Evolutionary conservation across 805 yeast genomes (phyloP).

Genomic region (Tetrapisispora taiwanensis): DNA sequence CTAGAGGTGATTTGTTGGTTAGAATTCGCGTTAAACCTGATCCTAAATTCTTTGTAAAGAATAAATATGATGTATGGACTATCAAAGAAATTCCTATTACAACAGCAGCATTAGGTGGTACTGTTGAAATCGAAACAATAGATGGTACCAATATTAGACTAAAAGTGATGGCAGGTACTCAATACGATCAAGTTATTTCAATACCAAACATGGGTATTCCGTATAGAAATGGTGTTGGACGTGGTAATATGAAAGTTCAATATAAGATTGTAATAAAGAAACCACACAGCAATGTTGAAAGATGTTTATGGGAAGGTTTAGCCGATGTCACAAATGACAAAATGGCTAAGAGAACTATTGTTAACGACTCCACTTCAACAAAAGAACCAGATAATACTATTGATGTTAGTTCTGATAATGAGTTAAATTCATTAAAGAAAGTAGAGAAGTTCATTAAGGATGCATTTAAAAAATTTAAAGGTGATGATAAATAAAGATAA

Average conservation of each 20-base stretch:
- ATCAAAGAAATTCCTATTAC: constrained; percentile 74
- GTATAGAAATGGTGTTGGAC: constrained; percentile 31
- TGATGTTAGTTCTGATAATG: constrained; percentile 16
- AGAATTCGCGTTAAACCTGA: constrained; percentile 73
- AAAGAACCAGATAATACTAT: constrained; percentile 2
- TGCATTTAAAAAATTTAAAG: constrained; percentile 42
- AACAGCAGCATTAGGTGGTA: constrained; percentile 94
- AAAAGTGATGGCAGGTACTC: constrained; percentile 78
- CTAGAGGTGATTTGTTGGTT: constrained; percentile 81
- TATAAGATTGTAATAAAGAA: constrained; percentile 61
- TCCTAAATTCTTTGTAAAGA: constrained; percentile 53
- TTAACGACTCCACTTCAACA: neutral
- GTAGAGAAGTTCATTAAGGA: constrained; percentile 50
- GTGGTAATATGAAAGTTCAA: constrained; percentile 76
- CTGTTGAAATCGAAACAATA: constrained; percentile 80
- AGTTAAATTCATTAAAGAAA: constrained; percentile 34
- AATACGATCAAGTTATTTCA: constrained; percentile 58
- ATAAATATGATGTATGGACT: constrained; percentile 51
- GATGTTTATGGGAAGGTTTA: constrained; percentile 81
- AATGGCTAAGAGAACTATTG: constrained; percentile 54
- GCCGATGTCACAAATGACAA: constrained; percentile 84
- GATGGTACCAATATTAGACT: constrained; percentile 68
- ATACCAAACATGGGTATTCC: constrained; percentile 89
- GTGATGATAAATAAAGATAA: constrained; percentile 17
- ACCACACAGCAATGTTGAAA: constrained; percentile 77